phyloP scores from a whole-genome alignment of 495 filamentous ascomycete species.

The Trichoderma asperelloides region DNA sequence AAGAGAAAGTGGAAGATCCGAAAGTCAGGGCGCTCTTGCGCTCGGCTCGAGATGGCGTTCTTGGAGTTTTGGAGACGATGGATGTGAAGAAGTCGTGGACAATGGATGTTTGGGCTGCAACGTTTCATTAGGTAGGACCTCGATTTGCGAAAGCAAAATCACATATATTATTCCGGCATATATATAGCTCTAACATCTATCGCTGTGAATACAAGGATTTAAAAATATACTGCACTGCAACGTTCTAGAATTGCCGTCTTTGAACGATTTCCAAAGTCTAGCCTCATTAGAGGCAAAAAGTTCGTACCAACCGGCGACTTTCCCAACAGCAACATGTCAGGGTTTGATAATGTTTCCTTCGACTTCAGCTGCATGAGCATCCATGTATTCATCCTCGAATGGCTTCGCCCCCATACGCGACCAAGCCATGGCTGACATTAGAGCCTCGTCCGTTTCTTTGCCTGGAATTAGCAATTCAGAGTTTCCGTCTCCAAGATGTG shows the following conservation, averaged over 20 bases:
- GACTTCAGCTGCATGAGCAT: not conserved
- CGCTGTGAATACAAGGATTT: too few species aligned
- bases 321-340: not conserved
- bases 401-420: not conserved
- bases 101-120: constrained; percentile 43
- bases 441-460: constrained; percentile 18
- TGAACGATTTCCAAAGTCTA: not conserved
- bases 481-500: constrained; percentile 22
- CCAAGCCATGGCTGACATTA: constrained; percentile 17
- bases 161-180: too few species aligned
- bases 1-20: constrained; percentile 22
- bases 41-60: constrained; percentile 27
- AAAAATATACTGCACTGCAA: too few species aligned
- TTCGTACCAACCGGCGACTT: not conserved
- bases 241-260: not conserved
- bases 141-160: too few species aligned
- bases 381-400: not conserved
- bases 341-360: not conserved
- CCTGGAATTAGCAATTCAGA: constrained; percentile 17
- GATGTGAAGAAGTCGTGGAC: constrained; percentile 28
- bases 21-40: constrained; percentile 26
- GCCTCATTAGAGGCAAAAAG: not conserved
- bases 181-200: too few species aligned
- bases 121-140: constrained; percentile 12
- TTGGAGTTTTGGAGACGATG: constrained; percentile 22